Evolutionary conservation across 192 early-diverging fungal genomes (phyloP).

Genomic region (Coemansia sp.): DNA sequence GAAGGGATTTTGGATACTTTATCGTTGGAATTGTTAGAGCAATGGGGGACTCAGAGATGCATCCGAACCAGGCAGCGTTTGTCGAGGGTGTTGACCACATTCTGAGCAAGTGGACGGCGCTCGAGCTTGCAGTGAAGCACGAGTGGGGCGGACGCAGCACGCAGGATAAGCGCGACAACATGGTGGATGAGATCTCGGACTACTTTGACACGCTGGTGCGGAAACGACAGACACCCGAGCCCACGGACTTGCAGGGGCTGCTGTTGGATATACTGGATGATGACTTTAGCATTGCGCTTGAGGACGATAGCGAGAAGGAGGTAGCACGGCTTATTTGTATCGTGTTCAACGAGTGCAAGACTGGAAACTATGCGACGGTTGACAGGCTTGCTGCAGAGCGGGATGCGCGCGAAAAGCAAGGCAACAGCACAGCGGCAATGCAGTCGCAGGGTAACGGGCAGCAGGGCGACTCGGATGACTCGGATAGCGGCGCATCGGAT

Average conservation of each 20-base stretch:
- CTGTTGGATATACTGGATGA: constrained; percentile 33
- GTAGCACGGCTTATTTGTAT: constrained; percentile 21
- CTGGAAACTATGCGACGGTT: constrained; percentile 32
- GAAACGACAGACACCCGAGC: constrained; percentile 26
- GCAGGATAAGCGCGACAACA: constrained; percentile 63
- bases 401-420: constrained; percentile 10
- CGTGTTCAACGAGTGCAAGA: constrained; percentile 35
- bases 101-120: constrained; percentile 65
- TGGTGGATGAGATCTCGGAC: constrained; percentile 61
- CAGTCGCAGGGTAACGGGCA: neutral
- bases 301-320: constrained; percentile 42
- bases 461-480: neutral
- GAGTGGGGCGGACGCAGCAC: constrained; percentile 67
- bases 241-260: constrained; percentile 35
- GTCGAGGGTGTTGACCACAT: constrained; percentile 61
- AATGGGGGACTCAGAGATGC: constrained; percentile 11
- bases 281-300: constrained; percentile 35
- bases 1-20: too few relatives aligned
- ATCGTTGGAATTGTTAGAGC: too few relatives aligned
- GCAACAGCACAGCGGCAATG: neutral
- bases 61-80: constrained; percentile 47
- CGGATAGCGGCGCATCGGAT: neutral
- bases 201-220: constrained; percentile 52
- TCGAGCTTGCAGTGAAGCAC: constrained; percentile 65
- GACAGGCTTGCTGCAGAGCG: constrained; percentile 36